phyloP scores from a whole-genome alignment of 768 basidiomycete genomes.

The Scleroderma bovista region DNA sequence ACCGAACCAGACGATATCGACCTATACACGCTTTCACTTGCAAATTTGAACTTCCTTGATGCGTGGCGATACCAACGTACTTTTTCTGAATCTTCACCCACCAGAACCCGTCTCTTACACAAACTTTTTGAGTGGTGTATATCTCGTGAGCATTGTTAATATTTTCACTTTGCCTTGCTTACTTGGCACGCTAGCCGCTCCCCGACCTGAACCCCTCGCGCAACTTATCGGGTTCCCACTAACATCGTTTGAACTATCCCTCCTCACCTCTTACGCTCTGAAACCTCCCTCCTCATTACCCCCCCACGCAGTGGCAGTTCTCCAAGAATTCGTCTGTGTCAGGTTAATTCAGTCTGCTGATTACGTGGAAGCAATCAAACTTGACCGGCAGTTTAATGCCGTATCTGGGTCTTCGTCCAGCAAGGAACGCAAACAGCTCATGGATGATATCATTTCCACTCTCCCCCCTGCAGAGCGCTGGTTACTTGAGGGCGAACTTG shows the following conservation, averaged over 20 bases:
- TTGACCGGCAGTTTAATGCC: conserved; percentile 58
- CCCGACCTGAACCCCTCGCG: conserved; percentile 50
- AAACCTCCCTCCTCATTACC: conserved; percentile 47
- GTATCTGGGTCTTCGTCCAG: conserved; percentile 29
- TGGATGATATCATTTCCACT: conserved; percentile 61
- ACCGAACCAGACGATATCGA: conserved; percentile 67
- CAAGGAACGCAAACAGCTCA: conserved; percentile 56
- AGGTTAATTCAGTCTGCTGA: conserved; percentile 71
- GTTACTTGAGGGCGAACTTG: conserved; percentile 56
- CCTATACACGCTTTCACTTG: conserved; percentile 63
- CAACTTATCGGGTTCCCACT: conserved; percentile 64
- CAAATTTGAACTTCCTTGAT: conserved; percentile 56
- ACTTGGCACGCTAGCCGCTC: conserved; percentile 40
- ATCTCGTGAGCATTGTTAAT: conserved; percentile 46
- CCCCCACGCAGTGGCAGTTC: conserved; percentile 43
- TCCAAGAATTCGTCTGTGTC: conserved; percentile 77
- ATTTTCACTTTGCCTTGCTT: neutral
- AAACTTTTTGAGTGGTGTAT: conserved; percentile 66
- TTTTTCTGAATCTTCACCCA: conserved; percentile 54
- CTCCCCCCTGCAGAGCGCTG: conserved; percentile 60
- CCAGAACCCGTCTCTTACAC: conserved; percentile 47
- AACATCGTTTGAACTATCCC: conserved; percentile 54
- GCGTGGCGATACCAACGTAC: conserved; percentile 75
- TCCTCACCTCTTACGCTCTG: conserved; percentile 53
- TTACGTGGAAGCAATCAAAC: conserved; percentile 67